A percentile compares a stretch with the other conserved stretches of the same genome.
phyloP scores from a whole-genome alignment of 495 filamentous ascomycete species.

The Neurospora sp. region DNA sequence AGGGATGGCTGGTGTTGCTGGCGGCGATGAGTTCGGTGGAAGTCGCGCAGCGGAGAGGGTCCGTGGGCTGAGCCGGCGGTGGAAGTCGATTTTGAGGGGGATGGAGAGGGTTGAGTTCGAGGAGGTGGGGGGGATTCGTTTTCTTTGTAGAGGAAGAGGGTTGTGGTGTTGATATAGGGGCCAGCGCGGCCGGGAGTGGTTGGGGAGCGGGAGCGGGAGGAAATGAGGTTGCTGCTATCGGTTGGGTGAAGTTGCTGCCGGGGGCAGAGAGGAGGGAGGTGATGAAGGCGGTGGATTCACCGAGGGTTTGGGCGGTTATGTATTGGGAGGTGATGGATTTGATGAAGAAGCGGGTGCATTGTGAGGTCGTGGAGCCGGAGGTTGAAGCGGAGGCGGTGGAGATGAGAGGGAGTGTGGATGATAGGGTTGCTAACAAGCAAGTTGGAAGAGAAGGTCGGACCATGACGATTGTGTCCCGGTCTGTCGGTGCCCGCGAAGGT shows the following conservation, averaged over 20 bases:
- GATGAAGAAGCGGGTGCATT: conserved; percentile 11
- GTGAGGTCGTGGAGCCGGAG: background rate
- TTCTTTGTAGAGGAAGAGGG: background rate
- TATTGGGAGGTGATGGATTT: conserved; percentile 9
- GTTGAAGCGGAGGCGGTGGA: background rate
- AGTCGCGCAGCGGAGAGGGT: conserved; percentile 29
- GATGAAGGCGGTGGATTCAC: background rate
- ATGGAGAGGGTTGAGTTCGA: conserved; percentile 3
- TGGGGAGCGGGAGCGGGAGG: no score
- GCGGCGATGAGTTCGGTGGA: conserved; percentile 40
- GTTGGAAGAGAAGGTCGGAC: background rate
- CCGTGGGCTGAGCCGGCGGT: conserved; percentile 10
- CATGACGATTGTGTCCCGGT: background rate
- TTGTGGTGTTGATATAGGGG: background rate
- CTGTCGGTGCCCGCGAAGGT: background rate
- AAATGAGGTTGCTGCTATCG: no score
- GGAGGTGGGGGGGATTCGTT: background rate
- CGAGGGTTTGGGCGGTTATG: conserved; percentile 6
- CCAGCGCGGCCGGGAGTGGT: background rate
- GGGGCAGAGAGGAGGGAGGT: background rate
- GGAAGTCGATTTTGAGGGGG: conserved; percentile 11
- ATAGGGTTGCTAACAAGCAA: background rate
- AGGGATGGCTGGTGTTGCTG: conserved; percentile 17
- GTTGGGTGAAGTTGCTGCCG: background rate
- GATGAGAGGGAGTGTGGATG: background rate